Evolutionary conservation across 164 flowering plant genomes (phyloP).

Genomic region (Macadamia integrifolia): DNA sequence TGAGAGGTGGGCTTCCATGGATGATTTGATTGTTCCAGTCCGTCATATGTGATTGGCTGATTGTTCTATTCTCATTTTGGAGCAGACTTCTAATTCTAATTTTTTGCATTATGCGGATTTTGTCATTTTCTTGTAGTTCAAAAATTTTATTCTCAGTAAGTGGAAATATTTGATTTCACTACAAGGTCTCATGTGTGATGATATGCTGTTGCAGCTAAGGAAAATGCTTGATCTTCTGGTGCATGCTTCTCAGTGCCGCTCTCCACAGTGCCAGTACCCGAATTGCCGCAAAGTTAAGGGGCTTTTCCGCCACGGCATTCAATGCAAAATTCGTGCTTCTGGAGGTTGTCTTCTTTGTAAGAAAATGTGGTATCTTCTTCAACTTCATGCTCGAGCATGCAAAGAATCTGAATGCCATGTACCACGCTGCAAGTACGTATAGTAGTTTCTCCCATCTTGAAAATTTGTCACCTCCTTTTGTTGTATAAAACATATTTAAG

Average conservation of each 20-base stretch:
- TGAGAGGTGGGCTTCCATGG: background rate
- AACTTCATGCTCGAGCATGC: slow-evolving; percentile 98
- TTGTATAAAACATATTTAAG: background rate
- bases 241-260: slow-evolving; percentile 95
- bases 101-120: background rate
- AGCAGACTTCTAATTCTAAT: too few species aligned
- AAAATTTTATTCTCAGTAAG: background rate
- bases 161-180: background rate
- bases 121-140: background rate
- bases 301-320: slow-evolving; percentile 92
- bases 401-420: slow-evolving; percentile 88
- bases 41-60: background rate
- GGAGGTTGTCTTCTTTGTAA: slow-evolving; percentile 92
- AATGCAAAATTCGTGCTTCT: slow-evolving; percentile 78
- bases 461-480: background rate
- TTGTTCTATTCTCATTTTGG: background rate
- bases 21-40: background rate
- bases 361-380: slow-evolving; percentile 98
- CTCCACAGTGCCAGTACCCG: slow-evolving; percentile 76
- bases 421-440: slow-evolving; percentile 88
- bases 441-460: background rate
- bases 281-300: slow-evolving; percentile 97
- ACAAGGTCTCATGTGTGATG: slow-evolving; percentile 2
- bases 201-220: slow-evolving; percentile 57
- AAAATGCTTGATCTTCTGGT: slow-evolving; percentile 98